phyloP scores from a whole-genome alignment of 208 protist genomes.

The Crithidia brevicula region DNA sequence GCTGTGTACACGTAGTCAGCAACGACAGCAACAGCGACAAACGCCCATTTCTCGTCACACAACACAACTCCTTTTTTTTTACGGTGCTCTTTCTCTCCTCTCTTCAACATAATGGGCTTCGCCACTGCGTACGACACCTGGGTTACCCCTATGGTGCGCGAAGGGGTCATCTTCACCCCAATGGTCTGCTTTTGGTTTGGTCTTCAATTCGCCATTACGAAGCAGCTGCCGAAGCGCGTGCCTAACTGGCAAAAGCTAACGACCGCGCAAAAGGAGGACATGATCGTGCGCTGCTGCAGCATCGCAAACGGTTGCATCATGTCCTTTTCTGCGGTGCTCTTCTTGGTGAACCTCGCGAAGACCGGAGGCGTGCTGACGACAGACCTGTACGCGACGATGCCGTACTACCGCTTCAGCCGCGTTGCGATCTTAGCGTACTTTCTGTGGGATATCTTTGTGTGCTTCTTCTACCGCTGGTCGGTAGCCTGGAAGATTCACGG shows the following conservation, averaged over 20 bases:
- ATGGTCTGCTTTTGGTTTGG: slow-evolving; percentile 68
- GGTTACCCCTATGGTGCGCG: slow-evolving; percentile 60
- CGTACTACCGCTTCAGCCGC: slow-evolving; percentile 70
- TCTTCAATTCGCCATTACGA: slow-evolving; percentile 39
- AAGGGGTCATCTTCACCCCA: slow-evolving; percentile 54
- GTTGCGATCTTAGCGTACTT: slow-evolving; percentile 81
- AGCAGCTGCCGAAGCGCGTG: slow-evolving; percentile 38
- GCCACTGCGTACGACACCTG: slow-evolving; percentile 65
- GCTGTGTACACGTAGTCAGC: no score
- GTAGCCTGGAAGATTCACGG: slow-evolving; percentile 78
- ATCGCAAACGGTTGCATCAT: slow-evolving; percentile 75
- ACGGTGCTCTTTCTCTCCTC: slow-evolving; percentile 3
- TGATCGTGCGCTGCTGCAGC: slow-evolving; percentile 72
- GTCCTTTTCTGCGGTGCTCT: slow-evolving; percentile 63
- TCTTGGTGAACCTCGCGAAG: slow-evolving; percentile 43
- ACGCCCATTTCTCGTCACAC: no score
- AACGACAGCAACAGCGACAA: no score
- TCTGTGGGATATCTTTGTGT: slow-evolving; percentile 81
- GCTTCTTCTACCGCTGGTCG: slow-evolving; percentile 76
- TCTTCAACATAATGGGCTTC: slow-evolving; percentile 43
- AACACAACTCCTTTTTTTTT: slow-evolving; percentile 15
- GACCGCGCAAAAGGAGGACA: slow-evolving; percentile 44
- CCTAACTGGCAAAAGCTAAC: slow-evolving; percentile 44
- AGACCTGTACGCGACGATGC: slow-evolving; percentile 57
- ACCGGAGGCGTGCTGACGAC: slow-evolving; percentile 36